A percentile compares a stretch with the other conserved stretches of the same genome.
Conservation (phyloP, 2,329 filamentous ascomycete genomes). For the Fusarium protoensiforme region DNA sequence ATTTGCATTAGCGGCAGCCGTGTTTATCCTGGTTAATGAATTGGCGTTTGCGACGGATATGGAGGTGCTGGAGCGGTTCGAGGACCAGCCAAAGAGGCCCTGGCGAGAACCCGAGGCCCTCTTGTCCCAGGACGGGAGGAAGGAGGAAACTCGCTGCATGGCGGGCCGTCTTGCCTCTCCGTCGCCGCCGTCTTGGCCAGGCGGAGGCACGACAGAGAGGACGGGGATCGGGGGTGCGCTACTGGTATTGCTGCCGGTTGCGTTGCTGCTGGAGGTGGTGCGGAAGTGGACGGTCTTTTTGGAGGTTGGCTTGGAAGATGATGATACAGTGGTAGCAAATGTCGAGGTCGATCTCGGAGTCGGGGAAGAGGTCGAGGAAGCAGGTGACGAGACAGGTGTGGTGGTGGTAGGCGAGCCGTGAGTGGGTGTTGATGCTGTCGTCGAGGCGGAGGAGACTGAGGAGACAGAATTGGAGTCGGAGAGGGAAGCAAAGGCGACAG, state of each 20-base stretch:
- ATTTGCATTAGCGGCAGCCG: conserved; percentile 46
- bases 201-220: conserved; percentile 48
- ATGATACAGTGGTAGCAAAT: conserved; percentile 28
- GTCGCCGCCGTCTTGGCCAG: conserved; percentile 47
- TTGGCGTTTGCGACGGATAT: conserved; percentile 33
- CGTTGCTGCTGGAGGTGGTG: conserved; percentile 20
- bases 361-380: conserved; percentile 31
- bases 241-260: conserved; percentile 27
- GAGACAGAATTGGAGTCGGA: conserved; percentile 37
- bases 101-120: conserved; percentile 49
- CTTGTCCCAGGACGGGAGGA: conserved; percentile 59
- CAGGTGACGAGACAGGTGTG: conserved; percentile 34
- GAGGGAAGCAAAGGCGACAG: conserved; percentile 32
- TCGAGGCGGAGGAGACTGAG: conserved; percentile 28
- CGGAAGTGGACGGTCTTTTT: conserved; percentile 33
- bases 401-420: conserved; percentile 28
- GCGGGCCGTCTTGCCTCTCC: conserved; percentile 49
- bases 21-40: conserved; percentile 48
- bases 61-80: conserved; percentile 58
- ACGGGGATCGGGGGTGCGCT: conserved; percentile 48
- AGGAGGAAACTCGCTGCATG: conserved; percentile 58
- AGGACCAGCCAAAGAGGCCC: conserved; percentile 57
- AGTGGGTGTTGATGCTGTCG: conserved; percentile 31
- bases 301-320: conserved; percentile 9
- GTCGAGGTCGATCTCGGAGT: conserved; percentile 34